phyloP scores from a whole-genome alignment of 1,284 basidiomycete genomes.

The Malassezia sympodialis region DNA sequence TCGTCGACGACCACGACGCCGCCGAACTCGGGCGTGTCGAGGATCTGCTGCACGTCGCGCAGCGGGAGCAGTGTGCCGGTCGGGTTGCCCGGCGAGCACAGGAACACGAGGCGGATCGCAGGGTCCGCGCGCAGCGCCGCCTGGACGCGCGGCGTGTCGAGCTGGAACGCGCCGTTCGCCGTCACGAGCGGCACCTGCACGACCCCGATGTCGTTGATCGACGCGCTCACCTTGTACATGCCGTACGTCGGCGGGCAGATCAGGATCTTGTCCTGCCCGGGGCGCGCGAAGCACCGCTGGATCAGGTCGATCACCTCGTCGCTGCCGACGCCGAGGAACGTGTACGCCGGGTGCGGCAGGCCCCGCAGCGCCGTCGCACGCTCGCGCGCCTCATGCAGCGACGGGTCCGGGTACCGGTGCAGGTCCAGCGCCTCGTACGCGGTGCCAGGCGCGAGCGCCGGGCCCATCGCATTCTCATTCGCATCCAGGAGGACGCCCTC shows the following conservation, averaged over 20 bases:
- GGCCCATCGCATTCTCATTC: slow-evolving; percentile 89
- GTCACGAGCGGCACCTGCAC: slow-evolving; percentile 70
- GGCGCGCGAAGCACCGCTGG: slow-evolving; percentile 76
- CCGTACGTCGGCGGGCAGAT: slow-evolving; percentile 83
- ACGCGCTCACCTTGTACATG: slow-evolving; percentile 90
- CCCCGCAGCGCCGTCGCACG: slow-evolving; percentile 59
- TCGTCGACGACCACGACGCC: slow-evolving; percentile 92
- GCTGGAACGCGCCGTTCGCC: slow-evolving; percentile 64
- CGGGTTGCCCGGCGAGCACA: slow-evolving; percentile 96
- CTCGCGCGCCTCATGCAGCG: slow-evolving; percentile 66
- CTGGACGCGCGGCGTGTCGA: slow-evolving; percentile 50
- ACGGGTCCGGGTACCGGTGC: slow-evolving; percentile 78
- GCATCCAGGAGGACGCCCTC: slow-evolving; percentile 90
- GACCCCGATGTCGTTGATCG: slow-evolving; percentile 82
- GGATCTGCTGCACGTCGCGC: slow-evolving; percentile 59
- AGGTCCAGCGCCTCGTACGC: slow-evolving; percentile 48
- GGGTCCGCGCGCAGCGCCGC: slow-evolving; percentile 27
- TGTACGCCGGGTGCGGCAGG: slow-evolving; percentile 51
- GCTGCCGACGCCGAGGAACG: slow-evolving; percentile 90
- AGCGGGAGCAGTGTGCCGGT: slow-evolving; percentile 80
- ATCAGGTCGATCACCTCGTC: slow-evolving; percentile 95
- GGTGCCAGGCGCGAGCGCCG: slow-evolving; percentile 56
- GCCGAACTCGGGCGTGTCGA: slow-evolving; percentile 71
- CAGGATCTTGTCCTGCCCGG: slow-evolving; percentile 62
- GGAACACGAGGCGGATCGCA: slow-evolving; percentile 75